A percentile compares a stretch with the other conserved stretches of the same genome.
Conservation (phyloP, 768 basidiomycete species). For the Tylopilus cervinicoccineus region DNA sequence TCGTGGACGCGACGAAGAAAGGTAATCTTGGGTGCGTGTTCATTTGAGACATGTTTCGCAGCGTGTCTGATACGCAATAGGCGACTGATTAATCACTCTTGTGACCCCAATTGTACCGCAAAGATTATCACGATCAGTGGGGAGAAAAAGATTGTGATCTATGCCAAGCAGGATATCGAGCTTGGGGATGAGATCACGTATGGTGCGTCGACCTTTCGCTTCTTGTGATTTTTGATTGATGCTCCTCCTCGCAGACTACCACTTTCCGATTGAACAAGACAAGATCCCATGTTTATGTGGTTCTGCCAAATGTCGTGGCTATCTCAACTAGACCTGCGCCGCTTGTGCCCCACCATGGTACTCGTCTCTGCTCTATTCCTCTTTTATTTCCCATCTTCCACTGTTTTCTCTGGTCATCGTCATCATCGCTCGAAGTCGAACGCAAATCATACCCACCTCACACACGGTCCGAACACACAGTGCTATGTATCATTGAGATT, state of each 20-base stretch:
- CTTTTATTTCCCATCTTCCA: background rate
- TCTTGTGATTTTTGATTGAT: background rate
- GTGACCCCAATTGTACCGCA: constrained; percentile 90
- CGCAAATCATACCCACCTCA: constrained; percentile 21
- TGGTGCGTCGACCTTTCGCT: constrained; percentile 49
- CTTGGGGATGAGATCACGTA: constrained; percentile 98
- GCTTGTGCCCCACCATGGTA: background rate
- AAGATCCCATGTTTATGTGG: constrained; percentile 94
- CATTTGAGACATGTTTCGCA: background rate
- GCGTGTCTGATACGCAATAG: constrained; percentile 38
- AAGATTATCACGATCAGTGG: constrained; percentile 90
- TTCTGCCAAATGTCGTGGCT: constrained; percentile 88
- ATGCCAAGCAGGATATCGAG: constrained; percentile 94
- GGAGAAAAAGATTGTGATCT: constrained; percentile 98
- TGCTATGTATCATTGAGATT: constrained; percentile 30
- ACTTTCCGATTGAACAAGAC: constrained; percentile 98
- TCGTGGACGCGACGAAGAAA: constrained; percentile 99
- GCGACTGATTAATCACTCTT: constrained; percentile 97
- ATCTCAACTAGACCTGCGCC: constrained; percentile 70
- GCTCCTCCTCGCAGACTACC: constrained; percentile 66
- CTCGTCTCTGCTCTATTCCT: background rate
- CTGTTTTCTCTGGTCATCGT: constrained; percentile 4
- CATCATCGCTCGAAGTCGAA: constrained; percentile 8
- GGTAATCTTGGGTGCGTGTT: constrained; percentile 88
- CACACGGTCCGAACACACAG: constrained; percentile 20